Evolutionary conservation across 257 asterid species (phyloP), one percentile per base, ranked within the genome.

Genomic region (Ballota nigra): DNA sequence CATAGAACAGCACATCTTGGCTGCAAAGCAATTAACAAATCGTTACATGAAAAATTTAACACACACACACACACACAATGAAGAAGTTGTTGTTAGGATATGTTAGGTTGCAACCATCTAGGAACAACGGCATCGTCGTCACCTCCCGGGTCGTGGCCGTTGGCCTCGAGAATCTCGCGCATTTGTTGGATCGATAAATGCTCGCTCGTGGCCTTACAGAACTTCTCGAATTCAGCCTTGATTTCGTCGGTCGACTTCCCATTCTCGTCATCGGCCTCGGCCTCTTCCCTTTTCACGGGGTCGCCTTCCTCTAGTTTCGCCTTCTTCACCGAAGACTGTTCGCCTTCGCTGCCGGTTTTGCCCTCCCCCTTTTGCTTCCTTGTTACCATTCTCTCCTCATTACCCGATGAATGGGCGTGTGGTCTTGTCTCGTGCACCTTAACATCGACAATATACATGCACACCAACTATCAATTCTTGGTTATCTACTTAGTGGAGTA

Each of bases 301-400:
- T 49, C 49, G 2, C 12, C 49, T 15, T 74, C 77, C 5, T 57
- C 89, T 0, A 72, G 40, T 73, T 85, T 87, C 0, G 83, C 76
- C 83, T 87, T 90, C 78, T 92, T 92, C 0, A 84, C 85, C 0
- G 96, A 82, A 24, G n/a, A n/a, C n/a, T 79, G 84, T 26, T 65
- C 82, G 0, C 28, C 49, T 12, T 76, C 83, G 16, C 70, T 51
- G 23, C 81, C 88, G 3, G 26, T 19, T 70, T 79, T 85, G 8
- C 77, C 80, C 74, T 84, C 95, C 0, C 93, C 89, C 77, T 89
- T 92, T 24, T 91, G 97, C 79, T 92, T 95, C 85, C 94, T 83
- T 16, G 96, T 89, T 4, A 68, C 67, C 78, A 70, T 69, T 70
- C 81, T 82, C 29, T 88, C 96, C 58, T 94, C 97, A 1, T 85